A percentile compares a stretch with the other conserved stretches of the same genome.
phyloP scores from a whole-genome alignment of 768 basidiomycete species.

The Leccinum aurantiacum region DNA sequence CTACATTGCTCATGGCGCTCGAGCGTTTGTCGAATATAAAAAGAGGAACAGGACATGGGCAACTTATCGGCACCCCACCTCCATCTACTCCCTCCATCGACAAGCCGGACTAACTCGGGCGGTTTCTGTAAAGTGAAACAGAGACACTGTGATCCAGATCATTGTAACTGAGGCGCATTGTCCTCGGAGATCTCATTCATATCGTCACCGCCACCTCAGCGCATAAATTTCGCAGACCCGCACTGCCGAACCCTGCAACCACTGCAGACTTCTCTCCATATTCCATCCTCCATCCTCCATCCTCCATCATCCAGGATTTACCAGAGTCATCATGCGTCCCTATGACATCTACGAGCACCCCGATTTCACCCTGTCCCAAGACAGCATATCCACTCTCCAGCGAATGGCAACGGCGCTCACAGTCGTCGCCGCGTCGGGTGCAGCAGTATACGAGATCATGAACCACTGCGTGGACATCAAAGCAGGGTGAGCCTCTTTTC shows the following conservation, averaged over 20 bases:
- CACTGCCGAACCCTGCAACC: background rate
- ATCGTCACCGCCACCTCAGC: background rate
- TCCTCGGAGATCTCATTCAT: conserved; percentile 11
- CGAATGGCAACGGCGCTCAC: conserved; percentile 29
- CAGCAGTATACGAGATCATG: conserved; percentile 33
- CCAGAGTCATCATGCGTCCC: conserved; percentile 27
- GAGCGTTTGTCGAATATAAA: background rate
- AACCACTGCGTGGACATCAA: conserved; percentile 8
- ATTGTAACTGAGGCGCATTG: conserved; percentile 1
- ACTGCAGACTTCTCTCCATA: background rate
- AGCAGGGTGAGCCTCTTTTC: conserved; percentile 19
- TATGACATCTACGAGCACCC: conserved; percentile 36
- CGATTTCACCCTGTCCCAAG: conserved; percentile 30
- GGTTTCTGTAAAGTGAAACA: background rate
- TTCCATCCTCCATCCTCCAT: too few relatives aligned
- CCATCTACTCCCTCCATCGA: background rate
- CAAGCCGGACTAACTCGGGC: background rate
- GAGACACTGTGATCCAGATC: conserved; percentile 11
- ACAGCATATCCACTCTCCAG: conserved; percentile 23
- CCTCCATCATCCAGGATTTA: background rate
- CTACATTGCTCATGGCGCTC: background rate
- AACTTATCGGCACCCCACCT: background rate
- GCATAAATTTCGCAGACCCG: conserved; percentile 7
- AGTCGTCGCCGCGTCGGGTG: conserved; percentile 34
- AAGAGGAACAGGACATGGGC: background rate